These are phyloP conservation scores for Polychaeton citri DNA, from an alignment of 2,329 filamentous ascomycete species.

Conservation along the genomic window DNA sequence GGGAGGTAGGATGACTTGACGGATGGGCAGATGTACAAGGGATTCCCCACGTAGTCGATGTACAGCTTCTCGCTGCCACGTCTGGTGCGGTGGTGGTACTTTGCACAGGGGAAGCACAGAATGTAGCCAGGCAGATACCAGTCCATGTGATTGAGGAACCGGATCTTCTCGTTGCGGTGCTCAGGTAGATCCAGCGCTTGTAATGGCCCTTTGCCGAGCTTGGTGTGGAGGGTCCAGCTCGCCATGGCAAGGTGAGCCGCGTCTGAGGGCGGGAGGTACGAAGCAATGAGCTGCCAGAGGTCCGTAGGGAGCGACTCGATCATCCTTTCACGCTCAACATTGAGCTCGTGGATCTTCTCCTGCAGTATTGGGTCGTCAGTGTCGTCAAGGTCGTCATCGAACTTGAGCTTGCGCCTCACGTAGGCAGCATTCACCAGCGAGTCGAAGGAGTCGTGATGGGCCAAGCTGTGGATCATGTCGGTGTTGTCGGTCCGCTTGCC, in stretches of 20 bases:
- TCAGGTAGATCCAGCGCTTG: conserved; percentile 26
- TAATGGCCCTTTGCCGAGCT: conserved; percentile 30
- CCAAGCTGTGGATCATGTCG: conserved; percentile 25
- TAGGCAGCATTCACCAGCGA: conserved; percentile 13
- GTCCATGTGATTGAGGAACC: conserved; percentile 41
- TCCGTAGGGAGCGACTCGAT: conserved; percentile 32
- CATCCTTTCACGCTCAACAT: conserved; percentile 25
- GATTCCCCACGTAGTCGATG: conserved; percentile 41
- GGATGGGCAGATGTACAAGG: conserved; percentile 43
- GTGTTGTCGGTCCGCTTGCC: conserved; percentile 19
- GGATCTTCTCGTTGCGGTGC: conserved; percentile 32
- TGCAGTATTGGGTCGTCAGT: not conserved
- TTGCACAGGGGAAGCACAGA: conserved; percentile 44
- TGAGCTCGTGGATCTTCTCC: conserved; percentile 10
- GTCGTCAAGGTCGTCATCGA: conserved; percentile 3
- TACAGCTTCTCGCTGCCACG: conserved; percentile 41
- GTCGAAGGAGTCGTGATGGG: conserved; percentile 23
- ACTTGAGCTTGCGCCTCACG: conserved; percentile 6
- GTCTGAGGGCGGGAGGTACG: conserved; percentile 31
- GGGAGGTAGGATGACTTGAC: conserved; percentile 37
- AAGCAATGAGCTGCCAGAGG: conserved; percentile 34
- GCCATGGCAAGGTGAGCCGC: conserved; percentile 37
- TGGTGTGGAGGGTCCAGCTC: conserved; percentile 31
- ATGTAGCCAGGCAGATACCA: conserved; percentile 40
- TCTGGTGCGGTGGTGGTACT: conserved; percentile 41